Base-by-base conservation (phyloP, 176 grass and related monocot species). In the Aegilops speltoides region DNA sequence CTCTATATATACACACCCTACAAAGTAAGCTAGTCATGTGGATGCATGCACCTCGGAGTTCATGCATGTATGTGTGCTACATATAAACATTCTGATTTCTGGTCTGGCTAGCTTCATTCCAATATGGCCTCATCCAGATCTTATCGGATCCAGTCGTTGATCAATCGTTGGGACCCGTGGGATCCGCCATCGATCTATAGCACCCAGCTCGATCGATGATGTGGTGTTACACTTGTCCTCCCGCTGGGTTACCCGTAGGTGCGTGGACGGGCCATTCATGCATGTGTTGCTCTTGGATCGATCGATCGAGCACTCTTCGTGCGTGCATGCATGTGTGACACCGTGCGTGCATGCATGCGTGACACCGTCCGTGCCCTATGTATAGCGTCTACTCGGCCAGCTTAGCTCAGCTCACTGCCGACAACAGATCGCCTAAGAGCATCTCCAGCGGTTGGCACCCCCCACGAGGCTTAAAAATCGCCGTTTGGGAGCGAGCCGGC, bases 161-260 rank as follows among this genome's bases (percentile, higher is more conserved):
- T 70, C 28, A 25, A 68, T 34, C 64, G 64, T 33, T 19, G 67
- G 32, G 66, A 9, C 8, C 67, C 7, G 29, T 19, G 65, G 65
- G 65, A 34, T 20, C 29, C 29, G 29, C 65, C 29, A 73, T 73
- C 22, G 37, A 12, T n/a, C 13, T 14, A 4, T 48, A 48, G 45
- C 13, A 48, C 45, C 13, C 45, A 15, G 45, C 45, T 48, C 46
- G 68, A 36, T 37, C 31, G 46, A 50, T 50, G 68, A 73, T 37
- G 37, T 43, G 71, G n/a, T 22, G 71, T 74, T 26, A 74, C 71
- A 74, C 71, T 46, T 74, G 71, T 74, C 71, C 25, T 20, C 68
- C 71, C 38, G 71, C n/a, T 38, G n/a, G 19, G 34, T 20, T 71
- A n/a, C 33, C 25, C 15, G 31, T 2, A 33, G 10, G 22, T 24